A percentile compares a stretch with the other conserved stretches of the same genome.
Conservation (phyloP, 352 stramenopile genomes). For the Phytophthora tentaculata region DNA sequence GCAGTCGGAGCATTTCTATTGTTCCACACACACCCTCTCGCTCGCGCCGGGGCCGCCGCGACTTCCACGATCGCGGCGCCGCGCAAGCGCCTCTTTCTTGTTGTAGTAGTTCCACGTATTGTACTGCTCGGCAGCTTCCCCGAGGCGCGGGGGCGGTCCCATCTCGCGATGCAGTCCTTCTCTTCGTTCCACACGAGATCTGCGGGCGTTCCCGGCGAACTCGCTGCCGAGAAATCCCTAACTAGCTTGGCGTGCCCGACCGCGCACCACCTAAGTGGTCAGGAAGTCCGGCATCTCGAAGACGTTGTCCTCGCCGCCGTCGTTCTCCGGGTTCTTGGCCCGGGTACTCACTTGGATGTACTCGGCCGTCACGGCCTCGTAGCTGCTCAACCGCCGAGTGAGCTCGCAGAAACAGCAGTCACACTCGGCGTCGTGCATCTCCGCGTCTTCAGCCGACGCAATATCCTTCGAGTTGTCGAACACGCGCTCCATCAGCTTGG, state of each 20-base stretch:
- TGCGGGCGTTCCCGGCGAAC: conserved; percentile 27
- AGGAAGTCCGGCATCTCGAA: conserved; percentile 69
- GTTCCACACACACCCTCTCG: conserved; percentile 42
- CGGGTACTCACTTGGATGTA: conserved; percentile 66
- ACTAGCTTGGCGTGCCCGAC: conserved; percentile 35
- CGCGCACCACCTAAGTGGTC: conserved; percentile 33
- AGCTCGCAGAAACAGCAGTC: conserved; percentile 70
- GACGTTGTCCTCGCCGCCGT: conserved; percentile 44
- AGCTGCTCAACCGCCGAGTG: conserved; percentile 50
- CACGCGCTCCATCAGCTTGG: conserved; percentile 72
- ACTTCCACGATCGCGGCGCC: conserved; percentile 41
- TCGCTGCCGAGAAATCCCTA: conserved; percentile 49
- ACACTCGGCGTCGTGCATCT: conserved; percentile 45
- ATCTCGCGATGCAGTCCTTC: conserved; percentile 46
- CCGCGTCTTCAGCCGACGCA: conserved; percentile 42
- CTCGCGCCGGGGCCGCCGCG: conserved; percentile 18
- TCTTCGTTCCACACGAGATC: conserved; percentile 49
- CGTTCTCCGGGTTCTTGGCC: conserved; percentile 57
- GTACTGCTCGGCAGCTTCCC: conserved; percentile 46
- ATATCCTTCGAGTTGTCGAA: conserved; percentile 60
- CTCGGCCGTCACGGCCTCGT: conserved; percentile 60
- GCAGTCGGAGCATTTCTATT: conserved; percentile 45
- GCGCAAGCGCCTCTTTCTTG: conserved; percentile 37
- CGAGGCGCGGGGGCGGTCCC: conserved; percentile 17
- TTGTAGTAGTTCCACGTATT: conserved; percentile 53